Evolutionary conservation across 1,284 basidiomycete genomes (phyloP), one percentile per base, ranked within the genome.

Genomic region (Malassezia pachydermatis): DNA sequence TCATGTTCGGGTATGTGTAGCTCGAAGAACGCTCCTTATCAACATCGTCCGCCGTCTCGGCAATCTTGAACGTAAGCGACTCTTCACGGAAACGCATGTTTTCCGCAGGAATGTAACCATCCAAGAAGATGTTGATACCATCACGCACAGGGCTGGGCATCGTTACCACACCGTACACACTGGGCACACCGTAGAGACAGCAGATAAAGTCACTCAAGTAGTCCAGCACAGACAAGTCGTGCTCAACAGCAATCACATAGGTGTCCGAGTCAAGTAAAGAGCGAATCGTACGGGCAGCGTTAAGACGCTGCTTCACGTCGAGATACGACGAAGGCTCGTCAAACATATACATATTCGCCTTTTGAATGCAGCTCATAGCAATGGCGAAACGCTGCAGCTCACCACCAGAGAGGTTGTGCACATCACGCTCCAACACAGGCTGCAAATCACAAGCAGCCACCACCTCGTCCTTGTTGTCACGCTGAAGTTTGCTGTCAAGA

Each of bases 331-430:
- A 71, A 20, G 68, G 68, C 53, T 71, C 68, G 55, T 71, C 68
- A 33, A 71, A 71, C 68, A 71, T 71, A 63, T 71, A 71, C 55
- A 71, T 60, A 55, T 71, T 70, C 46, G 68, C 68, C n/a, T 49
- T 56, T 54, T 71, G 68, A 17, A 71, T 59, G 47, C 65, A 68
- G 20, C 60, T 62, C 68, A 71, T 71, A 22, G 65, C 68, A 48
- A 71, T 71, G 25, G 68, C 67, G 52, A 71, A 71, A 20, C 68
- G 59, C 55, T 71, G 68, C 30, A 71, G 55, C 54, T 71, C 68
- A 48, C 68, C 68, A 63, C 68, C 68, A n/a, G 61, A 64, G 14
- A 71, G 42, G 30, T 68, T 53, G 44, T 65, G 59, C 10, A 68
- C 63, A 40, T 70, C 68, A n/a, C 68, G 57, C 27, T 66, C 60